These are phyloP conservation scores for Eucalyptus regnans DNA, from an alignment of 345 rosid genomes.

Conservation along the genomic window DNA sequence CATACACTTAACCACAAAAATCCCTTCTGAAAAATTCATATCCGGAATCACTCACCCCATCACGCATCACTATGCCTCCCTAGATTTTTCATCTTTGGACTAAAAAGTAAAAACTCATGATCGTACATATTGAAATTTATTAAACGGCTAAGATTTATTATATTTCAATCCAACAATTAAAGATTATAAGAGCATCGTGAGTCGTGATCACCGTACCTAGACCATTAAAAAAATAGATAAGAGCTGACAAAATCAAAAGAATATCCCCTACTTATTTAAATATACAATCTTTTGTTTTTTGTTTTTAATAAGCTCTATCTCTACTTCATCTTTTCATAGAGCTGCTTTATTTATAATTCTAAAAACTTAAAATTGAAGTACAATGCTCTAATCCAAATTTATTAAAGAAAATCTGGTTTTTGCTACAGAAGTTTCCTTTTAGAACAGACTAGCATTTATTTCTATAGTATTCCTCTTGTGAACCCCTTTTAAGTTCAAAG, in stretches of 20 bases:
- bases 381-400: neutral
- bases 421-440: neutral
- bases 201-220: neutral
- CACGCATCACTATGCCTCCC: neutral
- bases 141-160: neutral
- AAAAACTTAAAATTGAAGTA: neutral
- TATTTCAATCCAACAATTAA: neutral
- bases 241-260: neutral
- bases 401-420: neutral
- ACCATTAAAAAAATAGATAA: neutral
- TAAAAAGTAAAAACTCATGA: neutral
- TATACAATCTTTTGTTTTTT: neutral
- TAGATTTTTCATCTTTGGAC: neutral
- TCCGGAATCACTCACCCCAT: too few relatives aligned
- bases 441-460: neutral
- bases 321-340: neutral
- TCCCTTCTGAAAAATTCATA: too few relatives aligned
- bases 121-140: neutral
- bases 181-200: too few relatives aligned
- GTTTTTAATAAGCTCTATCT: neutral
- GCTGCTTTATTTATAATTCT: neutral
- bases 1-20: too few relatives aligned
- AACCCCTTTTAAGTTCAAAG: neutral
- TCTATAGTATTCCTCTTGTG: neutral
- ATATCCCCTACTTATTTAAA: neutral